phyloP scores from a whole-genome alignment of 768 basidiomycete species.

The Termitomyces sp. region DNA sequence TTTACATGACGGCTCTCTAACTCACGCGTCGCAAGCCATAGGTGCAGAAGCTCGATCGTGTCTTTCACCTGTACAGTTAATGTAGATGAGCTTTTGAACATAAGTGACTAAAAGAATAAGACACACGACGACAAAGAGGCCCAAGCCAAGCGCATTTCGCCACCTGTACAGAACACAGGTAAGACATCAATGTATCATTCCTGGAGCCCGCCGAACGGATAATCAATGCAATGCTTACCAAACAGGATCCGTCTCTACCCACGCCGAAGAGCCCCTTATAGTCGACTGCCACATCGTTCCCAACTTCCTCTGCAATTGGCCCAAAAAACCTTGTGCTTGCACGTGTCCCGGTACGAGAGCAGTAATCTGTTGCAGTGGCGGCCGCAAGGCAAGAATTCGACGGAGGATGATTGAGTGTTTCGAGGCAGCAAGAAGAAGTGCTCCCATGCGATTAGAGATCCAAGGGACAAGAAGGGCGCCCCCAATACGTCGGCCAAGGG shows the following conservation, averaged over 20 bases:
- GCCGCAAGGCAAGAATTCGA: slow-evolving; percentile 35
- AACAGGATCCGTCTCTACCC: slow-evolving; percentile 69
- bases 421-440: slow-evolving; percentile 53
- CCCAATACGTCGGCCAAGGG: slow-evolving; percentile 63
- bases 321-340: slow-evolving; percentile 12
- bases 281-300: slow-evolving; percentile 43
- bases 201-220: background rate
- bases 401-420: slow-evolving; percentile 36
- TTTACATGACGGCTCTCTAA: slow-evolving; percentile 66
- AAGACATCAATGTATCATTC: background rate
- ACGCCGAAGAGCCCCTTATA: slow-evolving; percentile 56
- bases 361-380: slow-evolving; percentile 19
- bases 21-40: slow-evolving; percentile 70
- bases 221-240: slow-evolving; percentile 40
- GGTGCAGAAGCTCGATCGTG: slow-evolving; percentile 60
- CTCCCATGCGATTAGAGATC: slow-evolving; percentile 65
- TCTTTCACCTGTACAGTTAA: slow-evolving; percentile 52
- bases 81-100: background rate
- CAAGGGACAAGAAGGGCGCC: slow-evolving; percentile 69
- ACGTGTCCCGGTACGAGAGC: slow-evolving; percentile 9
- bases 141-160: slow-evolving; percentile 69
- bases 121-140: slow-evolving; percentile 63
- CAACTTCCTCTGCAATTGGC: slow-evolving; percentile 26
- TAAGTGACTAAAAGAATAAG: background rate
- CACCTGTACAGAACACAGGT: slow-evolving; percentile 33